Percentiles rank a stretch among this genome's conserved stretches.
Evolutionary conservation across 176 grass and related monocot genomes (phyloP).

Genomic region (Rhynchospora tenuis): DNA sequence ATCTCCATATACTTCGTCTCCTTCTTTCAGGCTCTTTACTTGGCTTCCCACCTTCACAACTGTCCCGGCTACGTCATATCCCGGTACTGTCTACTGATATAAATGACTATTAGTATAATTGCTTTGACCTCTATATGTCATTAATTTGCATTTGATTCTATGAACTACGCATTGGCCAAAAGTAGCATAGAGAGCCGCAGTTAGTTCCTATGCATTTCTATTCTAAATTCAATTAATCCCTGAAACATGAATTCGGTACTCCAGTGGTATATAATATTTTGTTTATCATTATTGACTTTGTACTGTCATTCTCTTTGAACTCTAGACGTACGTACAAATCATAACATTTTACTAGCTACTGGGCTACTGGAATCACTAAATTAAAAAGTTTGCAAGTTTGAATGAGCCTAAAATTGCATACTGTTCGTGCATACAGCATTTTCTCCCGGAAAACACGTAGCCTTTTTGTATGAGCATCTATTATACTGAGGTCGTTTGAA

Average conservation of each 20-base stretch:
- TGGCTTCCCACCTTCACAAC: slow-evolving; percentile 70
- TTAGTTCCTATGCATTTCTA: neutral
- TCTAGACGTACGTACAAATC: neutral
- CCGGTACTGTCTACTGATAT: slow-evolving; percentile 65
- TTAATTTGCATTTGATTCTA: neutral
- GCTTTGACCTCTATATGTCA: neutral
- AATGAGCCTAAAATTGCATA: neutral
- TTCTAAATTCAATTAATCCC: neutral
- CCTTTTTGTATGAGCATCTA: neutral
- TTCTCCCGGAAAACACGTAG: neutral
- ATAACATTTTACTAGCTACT: neutral
- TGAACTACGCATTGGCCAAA: neutral
- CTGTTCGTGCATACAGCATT: neutral
- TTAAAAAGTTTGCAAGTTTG: neutral
- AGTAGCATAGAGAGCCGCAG: neutral
- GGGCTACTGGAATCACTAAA: neutral
- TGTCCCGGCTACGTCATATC: slow-evolving; percentile 78
- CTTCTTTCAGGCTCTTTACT: slow-evolving; percentile 57
- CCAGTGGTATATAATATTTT: neutral
- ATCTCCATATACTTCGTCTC: slow-evolving; percentile 92
- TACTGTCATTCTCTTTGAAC: neutral
- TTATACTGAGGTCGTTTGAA: neutral
- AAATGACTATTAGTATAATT: slow-evolving; percentile 6
- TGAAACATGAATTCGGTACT: neutral
- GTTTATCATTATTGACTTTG: neutral